Conservation (phyloP, 2,329 filamentous ascomycete species). For the Coniochaeta prunicola region DNA sequence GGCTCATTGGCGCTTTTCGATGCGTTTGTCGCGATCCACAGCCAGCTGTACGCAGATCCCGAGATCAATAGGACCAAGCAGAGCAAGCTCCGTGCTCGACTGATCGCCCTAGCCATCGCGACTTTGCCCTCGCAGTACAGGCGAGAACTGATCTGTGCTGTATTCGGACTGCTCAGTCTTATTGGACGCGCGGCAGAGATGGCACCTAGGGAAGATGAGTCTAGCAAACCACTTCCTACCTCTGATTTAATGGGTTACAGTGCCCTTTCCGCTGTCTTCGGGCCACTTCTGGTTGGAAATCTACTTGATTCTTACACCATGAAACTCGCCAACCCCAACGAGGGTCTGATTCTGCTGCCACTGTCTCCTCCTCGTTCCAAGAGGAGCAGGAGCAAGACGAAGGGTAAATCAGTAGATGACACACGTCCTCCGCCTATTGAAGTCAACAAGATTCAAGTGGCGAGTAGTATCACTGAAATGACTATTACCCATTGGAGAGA, state of each 20-base stretch:
- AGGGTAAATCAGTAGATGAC: constrained; percentile 17
- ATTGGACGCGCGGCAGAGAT: constrained; percentile 52
- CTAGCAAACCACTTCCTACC: constrained; percentile 44
- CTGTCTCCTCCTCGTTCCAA: constrained; percentile 34
- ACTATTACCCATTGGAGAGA: constrained; percentile 59
- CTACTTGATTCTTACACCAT: constrained; percentile 44
- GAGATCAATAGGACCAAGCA: constrained; percentile 47
- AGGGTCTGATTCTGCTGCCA: constrained; percentile 35
- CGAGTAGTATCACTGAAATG: constrained; percentile 57
- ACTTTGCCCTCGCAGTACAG: constrained; percentile 53
- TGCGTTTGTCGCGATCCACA: constrained; percentile 53
- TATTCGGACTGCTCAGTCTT: constrained; percentile 57
- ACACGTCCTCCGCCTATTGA: constrained; percentile 15
- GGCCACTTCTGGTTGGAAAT: constrained; percentile 55
- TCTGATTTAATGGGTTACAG: constrained; percentile 57
- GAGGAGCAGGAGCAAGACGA: constrained; percentile 27
- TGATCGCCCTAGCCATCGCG: constrained; percentile 57
- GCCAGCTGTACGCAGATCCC: constrained; percentile 42
- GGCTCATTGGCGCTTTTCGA: constrained; percentile 57
- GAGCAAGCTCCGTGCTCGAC: constrained; percentile 50
- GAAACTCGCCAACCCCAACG: constrained; percentile 32
- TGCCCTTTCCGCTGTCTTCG: constrained; percentile 57
- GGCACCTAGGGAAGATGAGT: constrained; percentile 41
- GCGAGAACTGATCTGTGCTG: constrained; percentile 57
- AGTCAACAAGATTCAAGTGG: constrained; percentile 51